A percentile compares a stretch with the other conserved stretches of the same genome.
Evolutionary conservation across 306 rosid species (phyloP).

Genomic region (Lupinus albus): DNA sequence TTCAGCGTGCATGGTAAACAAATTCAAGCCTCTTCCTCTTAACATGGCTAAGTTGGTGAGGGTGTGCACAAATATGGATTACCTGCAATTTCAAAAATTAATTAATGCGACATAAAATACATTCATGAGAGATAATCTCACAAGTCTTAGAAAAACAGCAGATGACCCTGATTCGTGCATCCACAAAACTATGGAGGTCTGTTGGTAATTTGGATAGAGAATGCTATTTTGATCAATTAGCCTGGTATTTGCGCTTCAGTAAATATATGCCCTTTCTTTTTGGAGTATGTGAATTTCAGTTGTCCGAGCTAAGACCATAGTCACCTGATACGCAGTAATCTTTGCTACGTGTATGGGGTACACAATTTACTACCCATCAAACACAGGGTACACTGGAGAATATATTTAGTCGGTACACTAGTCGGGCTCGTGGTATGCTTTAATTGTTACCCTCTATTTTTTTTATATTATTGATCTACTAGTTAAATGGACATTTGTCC

Average conservation of each 20-base stretch:
- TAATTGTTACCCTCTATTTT: no score
- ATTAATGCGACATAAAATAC: not conserved
- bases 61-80: not conserved
- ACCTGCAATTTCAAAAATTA: not conserved
- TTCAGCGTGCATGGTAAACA: not conserved
- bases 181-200: not conserved
- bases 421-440: no score
- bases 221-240: not conserved
- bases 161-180: not conserved
- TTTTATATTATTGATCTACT: no score
- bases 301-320: not conserved
- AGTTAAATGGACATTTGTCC: no score
- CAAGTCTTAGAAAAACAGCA: not conserved
- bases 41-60: constrained; percentile 26
- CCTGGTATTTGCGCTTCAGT: not conserved
- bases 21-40: constrained; percentile 11
- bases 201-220: not conserved
- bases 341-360: no score
- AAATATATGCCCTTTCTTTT: no score
- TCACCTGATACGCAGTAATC: no score
- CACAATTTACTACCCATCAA: no score
- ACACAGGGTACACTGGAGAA: no score
- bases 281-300: not conserved
- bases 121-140: not conserved
- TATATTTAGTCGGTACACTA: no score